Conservation (phyloP, 140 eudicot species). For the Stevia rebaudiana region DNA sequence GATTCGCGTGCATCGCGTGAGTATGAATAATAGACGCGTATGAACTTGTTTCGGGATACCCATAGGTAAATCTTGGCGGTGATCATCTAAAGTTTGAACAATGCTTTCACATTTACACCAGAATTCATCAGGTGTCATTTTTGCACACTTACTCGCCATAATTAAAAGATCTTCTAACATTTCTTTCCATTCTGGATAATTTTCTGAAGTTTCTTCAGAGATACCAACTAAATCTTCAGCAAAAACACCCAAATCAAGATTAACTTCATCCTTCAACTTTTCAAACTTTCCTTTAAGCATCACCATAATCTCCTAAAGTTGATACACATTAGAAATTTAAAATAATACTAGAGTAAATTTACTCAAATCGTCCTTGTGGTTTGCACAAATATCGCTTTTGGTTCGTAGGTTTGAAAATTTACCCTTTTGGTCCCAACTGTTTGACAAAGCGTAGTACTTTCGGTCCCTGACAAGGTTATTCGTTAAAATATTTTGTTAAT, state of each 20-base stretch:
- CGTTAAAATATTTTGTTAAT: no score
- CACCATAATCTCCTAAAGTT: constrained; percentile 68
- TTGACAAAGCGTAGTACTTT: no score
- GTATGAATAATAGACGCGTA: constrained; percentile 88
- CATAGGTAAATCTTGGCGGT: constrained; percentile 83
- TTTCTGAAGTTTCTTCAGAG: constrained; percentile 51
- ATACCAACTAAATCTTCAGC: constrained; percentile 79
- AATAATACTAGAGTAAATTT: no score
- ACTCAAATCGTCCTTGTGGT: no score
- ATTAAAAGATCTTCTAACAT: constrained; percentile 66
- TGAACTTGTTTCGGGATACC: constrained; percentile 77
- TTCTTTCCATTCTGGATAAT: constrained; percentile 72
- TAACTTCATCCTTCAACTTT: constrained; percentile 80
- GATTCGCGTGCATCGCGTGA: constrained; percentile 92
- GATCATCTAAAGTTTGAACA: constrained; percentile 85
- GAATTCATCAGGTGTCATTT: constrained; percentile 75
- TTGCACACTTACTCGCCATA: constrained; percentile 65
- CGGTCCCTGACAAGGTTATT: no score
- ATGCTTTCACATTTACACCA: constrained; percentile 83
- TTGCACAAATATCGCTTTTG: no score
- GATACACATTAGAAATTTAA: constrained; percentile 1
- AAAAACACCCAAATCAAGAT: constrained; percentile 75
- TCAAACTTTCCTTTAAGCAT: constrained; percentile 78
- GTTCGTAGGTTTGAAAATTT: no score
- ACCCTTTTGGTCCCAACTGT: no score